Evolutionary conservation across 257 asterid species (phyloP), one percentile per base, ranked within the genome.

Genomic region (Ligustrum vulgare): DNA sequence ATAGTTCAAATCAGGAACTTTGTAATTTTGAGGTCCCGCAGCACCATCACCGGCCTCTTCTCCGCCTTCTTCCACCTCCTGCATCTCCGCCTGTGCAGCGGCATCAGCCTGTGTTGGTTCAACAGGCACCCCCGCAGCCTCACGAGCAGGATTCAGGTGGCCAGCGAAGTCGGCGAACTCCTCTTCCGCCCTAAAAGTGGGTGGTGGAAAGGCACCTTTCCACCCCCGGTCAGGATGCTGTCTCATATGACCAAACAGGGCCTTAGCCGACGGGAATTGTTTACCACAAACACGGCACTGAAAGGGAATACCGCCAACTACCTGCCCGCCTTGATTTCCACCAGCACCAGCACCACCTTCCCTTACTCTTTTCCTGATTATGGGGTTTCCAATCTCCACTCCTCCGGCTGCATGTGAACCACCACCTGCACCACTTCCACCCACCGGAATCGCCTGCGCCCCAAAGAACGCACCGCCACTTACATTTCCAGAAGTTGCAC

Each of bases 191-290:
- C 37, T 49, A 12, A 84, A 84, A 1, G 80, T 4, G 0, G 88
- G 90, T 0, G 85, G 88, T 0, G 86, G 88, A 23, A 62, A 84
- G 0, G 80, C 86, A 0, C 88, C 90, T 37, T 22, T 81, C 85
- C 86, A 83, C 5, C 82, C 88, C 9, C 88, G 60, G 0, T 70
- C 77, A 0, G 85, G 85, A 22, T 86, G 90, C 0, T 82, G 58
- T 0, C 90, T 20, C 90, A 86, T 86, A 35, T 86, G 90, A 0
- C 88, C 84, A 7, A 76, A 84, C 22, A 86, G 12, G 0, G 87
- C 90, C 49, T 77, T 78, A 0, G 69, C 23, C 0, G 88, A 67
- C 15, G 0, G 0, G 1, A 82, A 86, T 16, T 0, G 68, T 1
- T 64, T 86, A 0, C 70, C 71, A 20, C 90, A 86, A 0, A 79